Percentiles rank a stretch among this genome's conserved stretches.
phyloP scores from a whole-genome alignment of 371 early-diverging fungal genomes.

The Umbelopsis sp. region DNA sequence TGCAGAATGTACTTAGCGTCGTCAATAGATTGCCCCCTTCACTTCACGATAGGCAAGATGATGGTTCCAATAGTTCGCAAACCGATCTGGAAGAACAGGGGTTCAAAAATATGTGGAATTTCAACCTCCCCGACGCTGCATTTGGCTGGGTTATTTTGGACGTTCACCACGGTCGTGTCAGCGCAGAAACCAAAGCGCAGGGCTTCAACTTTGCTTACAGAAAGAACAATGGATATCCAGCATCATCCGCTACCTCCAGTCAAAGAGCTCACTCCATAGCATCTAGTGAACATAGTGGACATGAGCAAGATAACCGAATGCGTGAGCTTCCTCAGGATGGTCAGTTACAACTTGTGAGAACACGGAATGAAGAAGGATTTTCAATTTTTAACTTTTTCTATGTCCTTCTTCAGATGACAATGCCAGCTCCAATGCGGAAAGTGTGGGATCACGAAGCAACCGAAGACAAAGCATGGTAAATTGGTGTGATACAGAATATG shows the following conservation, averaged over 20 bases:
- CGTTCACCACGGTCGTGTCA: constrained; percentile 54
- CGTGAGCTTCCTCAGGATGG: neutral
- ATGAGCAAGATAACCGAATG: neutral
- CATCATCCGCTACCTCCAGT: constrained; percentile 28
- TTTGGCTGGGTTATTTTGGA: constrained; percentile 61
- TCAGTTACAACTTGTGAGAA: neutral
- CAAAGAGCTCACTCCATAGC: constrained; percentile 9
- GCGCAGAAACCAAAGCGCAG: constrained; percentile 59
- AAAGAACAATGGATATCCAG: constrained; percentile 40
- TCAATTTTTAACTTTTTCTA: neutral
- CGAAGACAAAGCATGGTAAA: constrained; percentile 36
- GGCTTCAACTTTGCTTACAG: constrained; percentile 67
- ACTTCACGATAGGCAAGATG: constrained; percentile 29
- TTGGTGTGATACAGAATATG: neutral
- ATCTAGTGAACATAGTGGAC: constrained; percentile 10
- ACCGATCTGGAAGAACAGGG: constrained; percentile 55
- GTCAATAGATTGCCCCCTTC: constrained; percentile 52
- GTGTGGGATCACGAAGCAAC: constrained; percentile 7
- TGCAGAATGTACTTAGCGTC: constrained; percentile 56
- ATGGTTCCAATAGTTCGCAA: neutral
- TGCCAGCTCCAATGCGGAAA: constrained; percentile 6
- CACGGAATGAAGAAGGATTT: neutral
- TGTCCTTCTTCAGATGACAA: neutral
- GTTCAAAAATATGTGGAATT: constrained; percentile 73
- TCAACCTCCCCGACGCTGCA: constrained; percentile 68